Percentiles rank a stretch among this genome's conserved stretches.
These are phyloP conservation scores for Ogataea allantospora DNA, from an alignment of 805 yeast species.

Conservation along the genomic window DNA sequence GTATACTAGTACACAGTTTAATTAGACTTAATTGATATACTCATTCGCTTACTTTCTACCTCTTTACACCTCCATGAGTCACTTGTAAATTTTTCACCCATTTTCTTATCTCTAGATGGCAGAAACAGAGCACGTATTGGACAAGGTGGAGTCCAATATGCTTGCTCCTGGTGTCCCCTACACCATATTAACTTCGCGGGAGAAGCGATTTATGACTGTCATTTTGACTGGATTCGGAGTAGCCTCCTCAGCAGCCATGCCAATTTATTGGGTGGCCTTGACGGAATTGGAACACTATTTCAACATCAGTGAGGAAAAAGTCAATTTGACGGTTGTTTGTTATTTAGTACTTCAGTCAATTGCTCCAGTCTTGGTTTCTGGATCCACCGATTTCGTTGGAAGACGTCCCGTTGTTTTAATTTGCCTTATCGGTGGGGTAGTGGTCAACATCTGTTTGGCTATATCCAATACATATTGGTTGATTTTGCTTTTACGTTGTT, in stretches of 20 bases:
- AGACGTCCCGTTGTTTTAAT: conserved; percentile 63
- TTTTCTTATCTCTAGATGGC: too few species aligned
- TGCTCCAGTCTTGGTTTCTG: conserved; percentile 66
- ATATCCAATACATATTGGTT: conserved; percentile 54
- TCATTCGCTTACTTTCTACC: not conserved
- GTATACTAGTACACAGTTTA: not conserved
- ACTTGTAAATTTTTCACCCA: too few species aligned
- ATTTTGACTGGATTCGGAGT: conserved; percentile 49
- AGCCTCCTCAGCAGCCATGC: conserved; percentile 70
- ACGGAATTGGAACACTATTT: conserved; percentile 56
- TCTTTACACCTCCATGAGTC: too few species aligned
- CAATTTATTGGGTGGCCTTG: conserved; percentile 80
- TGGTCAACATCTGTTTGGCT: conserved; percentile 67
- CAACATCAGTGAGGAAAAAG: conserved; percentile 51
- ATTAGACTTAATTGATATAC: not conserved
- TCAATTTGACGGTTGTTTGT: conserved; percentile 72
- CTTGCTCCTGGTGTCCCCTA: conserved; percentile 30
- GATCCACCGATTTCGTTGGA: conserved; percentile 68
- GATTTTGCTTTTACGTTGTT: conserved; percentile 62
- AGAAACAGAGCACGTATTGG: too few species aligned
- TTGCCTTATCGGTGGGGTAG: conserved; percentile 55
- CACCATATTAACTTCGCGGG: conserved; percentile 44
- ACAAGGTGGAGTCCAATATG: not conserved
- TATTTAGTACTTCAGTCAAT: conserved; percentile 77
- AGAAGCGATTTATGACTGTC: conserved; percentile 40